phyloP scores from a whole-genome alignment of 148 eudicot species.

The Linanthus parryae region DNA sequence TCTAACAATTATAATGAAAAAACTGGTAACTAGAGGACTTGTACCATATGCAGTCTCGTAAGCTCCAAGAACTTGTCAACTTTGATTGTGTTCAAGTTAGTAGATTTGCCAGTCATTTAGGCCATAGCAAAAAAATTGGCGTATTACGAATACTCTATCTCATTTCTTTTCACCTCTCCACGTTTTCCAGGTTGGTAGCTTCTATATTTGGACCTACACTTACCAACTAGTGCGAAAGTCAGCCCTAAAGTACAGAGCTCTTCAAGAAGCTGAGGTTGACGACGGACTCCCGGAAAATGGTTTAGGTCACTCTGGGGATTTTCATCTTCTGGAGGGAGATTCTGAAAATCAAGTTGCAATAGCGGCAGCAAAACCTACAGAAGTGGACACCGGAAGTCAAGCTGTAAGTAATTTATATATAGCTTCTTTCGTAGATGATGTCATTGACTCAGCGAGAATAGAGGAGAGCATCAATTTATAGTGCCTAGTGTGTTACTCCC shows the following conservation, averaged over 20 bases:
- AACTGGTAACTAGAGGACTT: no score
- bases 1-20: no score
- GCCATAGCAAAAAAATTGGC: neutral
- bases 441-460: no score
- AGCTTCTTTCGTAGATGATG: no score
- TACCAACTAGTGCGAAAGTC: conserved; percentile 63
- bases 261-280: conserved; percentile 25
- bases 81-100: no score
- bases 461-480: no score
- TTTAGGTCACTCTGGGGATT: conserved; percentile 37
- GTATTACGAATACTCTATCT: neutral
- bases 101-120: no score
- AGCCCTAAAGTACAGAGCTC: conserved; percentile 28
- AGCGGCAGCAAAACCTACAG: neutral
- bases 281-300: conserved; percentile 53
- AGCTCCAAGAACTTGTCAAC: no score
- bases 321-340: conserved; percentile 41
- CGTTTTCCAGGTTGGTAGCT: conserved; percentile 54
- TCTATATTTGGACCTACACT: conserved; percentile 82
- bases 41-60: no score
- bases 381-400: conserved; percentile 21
- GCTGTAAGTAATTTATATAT: conserved; percentile 23
- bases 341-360: conserved; percentile 21
- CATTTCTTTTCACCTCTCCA: no score
- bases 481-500: no score